These are phyloP conservation scores for Leccinum disarticulatum DNA, from an alignment of 768 basidiomycete species.

Conservation along the genomic window DNA sequence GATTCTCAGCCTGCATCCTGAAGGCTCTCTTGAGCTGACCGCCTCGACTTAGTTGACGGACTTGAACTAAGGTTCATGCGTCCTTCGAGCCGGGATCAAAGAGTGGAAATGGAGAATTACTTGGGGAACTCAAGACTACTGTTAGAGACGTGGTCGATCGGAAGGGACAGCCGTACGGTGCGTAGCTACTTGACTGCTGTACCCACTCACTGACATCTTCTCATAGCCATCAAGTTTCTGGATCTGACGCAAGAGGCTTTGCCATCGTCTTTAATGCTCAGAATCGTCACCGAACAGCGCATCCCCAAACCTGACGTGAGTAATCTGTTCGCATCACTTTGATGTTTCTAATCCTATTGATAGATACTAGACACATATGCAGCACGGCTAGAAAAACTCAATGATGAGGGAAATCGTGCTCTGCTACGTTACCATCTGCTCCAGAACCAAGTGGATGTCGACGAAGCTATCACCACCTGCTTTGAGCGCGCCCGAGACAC, in stretches of 20 bases:
- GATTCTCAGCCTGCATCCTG: neutral
- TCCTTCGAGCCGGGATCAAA: neutral
- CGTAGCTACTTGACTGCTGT: neutral
- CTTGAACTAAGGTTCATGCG: conserved; percentile 46
- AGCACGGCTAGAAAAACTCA: neutral
- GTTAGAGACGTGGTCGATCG: neutral
- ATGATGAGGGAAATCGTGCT: neutral
- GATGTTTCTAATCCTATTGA: neutral
- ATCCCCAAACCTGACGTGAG: neutral
- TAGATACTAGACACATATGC: neutral
- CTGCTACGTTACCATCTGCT: neutral
- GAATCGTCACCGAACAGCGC: neutral
- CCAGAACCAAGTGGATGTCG: neutral
- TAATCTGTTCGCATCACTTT: neutral
- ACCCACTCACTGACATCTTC: neutral
- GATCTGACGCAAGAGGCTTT: neutral
- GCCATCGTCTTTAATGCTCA: neutral
- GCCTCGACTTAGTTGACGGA: conserved; percentile 63
- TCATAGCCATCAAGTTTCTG: neutral
- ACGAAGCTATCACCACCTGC: neutral
- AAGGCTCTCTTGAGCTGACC: neutral
- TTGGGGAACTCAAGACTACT: neutral
- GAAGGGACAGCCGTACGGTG: neutral
- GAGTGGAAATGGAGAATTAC: neutral
- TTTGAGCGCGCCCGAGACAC: neutral